Evolutionary conservation across 371 early-diverging fungal genomes (phyloP).

Genomic region (Paraphysoderma sedebokerense): DNA sequence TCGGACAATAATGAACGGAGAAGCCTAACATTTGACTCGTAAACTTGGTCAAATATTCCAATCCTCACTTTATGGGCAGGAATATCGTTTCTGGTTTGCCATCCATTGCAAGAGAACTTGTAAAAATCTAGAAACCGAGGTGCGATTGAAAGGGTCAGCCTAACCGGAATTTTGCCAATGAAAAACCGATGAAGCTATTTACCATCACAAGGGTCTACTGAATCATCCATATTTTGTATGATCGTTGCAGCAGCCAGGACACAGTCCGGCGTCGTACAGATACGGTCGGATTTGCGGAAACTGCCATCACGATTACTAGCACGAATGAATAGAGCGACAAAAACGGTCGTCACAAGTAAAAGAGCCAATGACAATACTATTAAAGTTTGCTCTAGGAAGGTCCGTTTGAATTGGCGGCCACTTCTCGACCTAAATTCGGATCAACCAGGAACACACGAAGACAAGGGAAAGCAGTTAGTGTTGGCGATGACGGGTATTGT

Average conservation of each 20-base stretch:
- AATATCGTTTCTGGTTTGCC: slow-evolving; percentile 22
- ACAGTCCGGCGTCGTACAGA: slow-evolving; percentile 36
- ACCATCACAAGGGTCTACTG: slow-evolving; percentile 26
- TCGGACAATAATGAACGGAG: slow-evolving; percentile 3
- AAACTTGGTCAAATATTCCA: slow-evolving; percentile 18
- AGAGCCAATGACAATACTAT: too few relatives aligned
- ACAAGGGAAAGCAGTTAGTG: too few relatives aligned
- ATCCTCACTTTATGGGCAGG: slow-evolving; percentile 26
- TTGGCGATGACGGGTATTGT: too few relatives aligned
- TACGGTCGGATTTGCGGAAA: too few relatives aligned
- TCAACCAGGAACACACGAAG: too few relatives aligned
- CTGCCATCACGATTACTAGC: too few relatives aligned
- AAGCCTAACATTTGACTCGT: slow-evolving; percentile 15
- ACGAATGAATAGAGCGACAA: too few relatives aligned
- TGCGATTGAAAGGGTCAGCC: neutral
- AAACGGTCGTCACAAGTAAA: too few relatives aligned
- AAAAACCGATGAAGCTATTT: neutral
- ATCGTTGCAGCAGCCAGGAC: slow-evolving; percentile 35
- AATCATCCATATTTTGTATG: slow-evolving; percentile 19
- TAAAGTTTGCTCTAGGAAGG: too few relatives aligned
- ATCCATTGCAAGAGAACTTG: slow-evolving; percentile 18
- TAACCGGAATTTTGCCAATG: neutral
- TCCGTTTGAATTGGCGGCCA: too few relatives aligned
- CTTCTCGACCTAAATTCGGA: too few relatives aligned
- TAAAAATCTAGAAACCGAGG: slow-evolving; percentile 1